These are phyloP conservation scores for Tuber borchii DNA, from an alignment of 495 filamentous ascomycete species.

Conservation along the genomic window DNA sequence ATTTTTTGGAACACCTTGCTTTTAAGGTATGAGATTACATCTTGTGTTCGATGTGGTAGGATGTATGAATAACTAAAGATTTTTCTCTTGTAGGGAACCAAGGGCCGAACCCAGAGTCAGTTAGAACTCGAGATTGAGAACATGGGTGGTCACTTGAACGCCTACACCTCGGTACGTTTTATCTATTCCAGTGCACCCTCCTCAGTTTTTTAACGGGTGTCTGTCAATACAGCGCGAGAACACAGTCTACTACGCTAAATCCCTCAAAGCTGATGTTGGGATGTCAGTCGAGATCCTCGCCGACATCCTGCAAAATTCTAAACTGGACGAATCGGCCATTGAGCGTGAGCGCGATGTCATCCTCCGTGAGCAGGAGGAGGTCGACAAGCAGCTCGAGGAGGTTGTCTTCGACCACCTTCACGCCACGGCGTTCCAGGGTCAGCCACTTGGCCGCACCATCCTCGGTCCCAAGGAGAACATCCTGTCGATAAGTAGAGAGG, in stretches of 20 bases:
- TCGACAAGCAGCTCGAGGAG: conserved; percentile 98
- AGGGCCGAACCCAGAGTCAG: conserved; percentile 87
- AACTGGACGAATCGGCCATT: conserved; percentile 84
- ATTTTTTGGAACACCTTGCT: conserved; percentile 98
- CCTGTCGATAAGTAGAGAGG: conserved; percentile 80
- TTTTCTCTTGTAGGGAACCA: conserved; percentile 61
- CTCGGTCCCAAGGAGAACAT: conserved; percentile 98
- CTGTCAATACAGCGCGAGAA: conserved; percentile 69
- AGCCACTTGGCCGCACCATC: conserved; percentile 95
- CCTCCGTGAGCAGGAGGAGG: conserved; percentile 96
- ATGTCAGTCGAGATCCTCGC: conserved; percentile 94
- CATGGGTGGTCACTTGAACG: conserved; percentile 98
- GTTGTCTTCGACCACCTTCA: conserved; percentile 99
- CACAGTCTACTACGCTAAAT: conserved; percentile 99
- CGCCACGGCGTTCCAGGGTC: conserved; percentile 91
- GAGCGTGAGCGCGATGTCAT: conserved; percentile 98
- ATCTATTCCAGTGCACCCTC: conserved; percentile 1
- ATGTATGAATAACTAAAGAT: conserved; percentile 14
- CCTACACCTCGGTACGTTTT: conserved; percentile 90
- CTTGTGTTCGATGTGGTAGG: background rate
- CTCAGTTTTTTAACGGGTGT: background rate
- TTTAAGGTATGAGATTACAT: conserved; percentile 69
- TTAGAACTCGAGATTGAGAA: conserved; percentile 99
- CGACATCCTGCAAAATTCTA: conserved; percentile 98
- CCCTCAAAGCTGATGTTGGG: conserved; percentile 95